Evolutionary conservation across 2,329 filamentous ascomycete genomes (phyloP).

Genomic region (Penicillium olsonii): DNA sequence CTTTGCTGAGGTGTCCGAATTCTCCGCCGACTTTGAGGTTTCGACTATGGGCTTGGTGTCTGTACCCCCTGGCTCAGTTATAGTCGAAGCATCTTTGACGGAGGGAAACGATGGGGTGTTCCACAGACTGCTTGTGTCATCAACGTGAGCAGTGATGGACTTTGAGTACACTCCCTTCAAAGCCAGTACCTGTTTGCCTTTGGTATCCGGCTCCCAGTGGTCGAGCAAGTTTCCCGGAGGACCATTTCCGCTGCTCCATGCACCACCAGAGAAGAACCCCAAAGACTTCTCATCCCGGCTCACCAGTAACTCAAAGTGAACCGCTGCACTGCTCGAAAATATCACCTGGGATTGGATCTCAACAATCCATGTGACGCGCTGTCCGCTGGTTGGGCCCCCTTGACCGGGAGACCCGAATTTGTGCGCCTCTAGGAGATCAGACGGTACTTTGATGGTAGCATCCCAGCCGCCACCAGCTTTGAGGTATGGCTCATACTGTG

Average conservation of each 20-base stretch:
- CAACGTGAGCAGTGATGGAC: slow-evolving; percentile 74
- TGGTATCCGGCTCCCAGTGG: slow-evolving; percentile 65
- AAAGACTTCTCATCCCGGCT: slow-evolving; percentile 84
- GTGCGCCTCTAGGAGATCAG: slow-evolving; percentile 57
- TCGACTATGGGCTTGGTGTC: slow-evolving; percentile 22
- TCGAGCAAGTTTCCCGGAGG: slow-evolving; percentile 73
- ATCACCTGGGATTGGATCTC: slow-evolving; percentile 92
- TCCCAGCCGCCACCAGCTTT: slow-evolving; percentile 90
- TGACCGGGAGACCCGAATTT: slow-evolving; percentile 46
- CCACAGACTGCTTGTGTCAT: slow-evolving; percentile 89
- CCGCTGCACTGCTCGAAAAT: slow-evolving; percentile 84
- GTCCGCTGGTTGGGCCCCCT: slow-evolving; percentile 38
- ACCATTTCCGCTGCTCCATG: slow-evolving; percentile 51
- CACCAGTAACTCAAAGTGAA: slow-evolving; percentile 83
- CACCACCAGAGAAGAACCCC: slow-evolving; percentile 62
- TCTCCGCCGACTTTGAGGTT: not conserved
- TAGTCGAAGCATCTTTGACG: slow-evolving; percentile 40
- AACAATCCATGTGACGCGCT: slow-evolving; percentile 79
- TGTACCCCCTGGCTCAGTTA: slow-evolving; percentile 29
- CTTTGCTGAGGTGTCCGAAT: slow-evolving; percentile 15
- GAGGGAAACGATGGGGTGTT: slow-evolving; percentile 82
- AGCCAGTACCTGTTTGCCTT: slow-evolving; percentile 59
- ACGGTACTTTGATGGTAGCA: slow-evolving; percentile 76
- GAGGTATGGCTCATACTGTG: slow-evolving; percentile 93
- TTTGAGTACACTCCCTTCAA: slow-evolving; percentile 79